Conservation (phyloP, 768 basidiomycete species). For the Naganishia vaughanmartiniae region DNA sequence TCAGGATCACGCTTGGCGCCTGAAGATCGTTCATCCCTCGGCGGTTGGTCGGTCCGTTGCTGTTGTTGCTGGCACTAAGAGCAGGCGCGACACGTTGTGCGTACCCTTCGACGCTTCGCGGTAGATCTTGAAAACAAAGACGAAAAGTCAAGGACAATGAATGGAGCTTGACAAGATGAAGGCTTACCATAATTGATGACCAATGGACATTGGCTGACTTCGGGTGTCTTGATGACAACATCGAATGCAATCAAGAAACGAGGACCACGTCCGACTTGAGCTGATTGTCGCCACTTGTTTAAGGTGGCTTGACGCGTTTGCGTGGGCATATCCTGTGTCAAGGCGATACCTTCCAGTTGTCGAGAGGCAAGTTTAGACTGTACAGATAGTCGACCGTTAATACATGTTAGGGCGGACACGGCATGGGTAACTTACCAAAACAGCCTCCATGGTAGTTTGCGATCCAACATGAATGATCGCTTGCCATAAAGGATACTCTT, state of each 20-base stretch:
- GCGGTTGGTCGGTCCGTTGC: slow-evolving; percentile 17
- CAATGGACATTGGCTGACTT: slow-evolving; percentile 83
- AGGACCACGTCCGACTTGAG: slow-evolving; percentile 38
- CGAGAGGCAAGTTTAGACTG: neutral
- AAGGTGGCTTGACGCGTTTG: slow-evolving; percentile 75
- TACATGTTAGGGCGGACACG: slow-evolving; percentile 80
- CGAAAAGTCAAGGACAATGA: slow-evolving; percentile 18
- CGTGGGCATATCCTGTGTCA: slow-evolving; percentile 93
- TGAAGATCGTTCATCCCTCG: neutral
- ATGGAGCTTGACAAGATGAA: neutral
- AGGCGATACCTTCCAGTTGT: slow-evolving; percentile 23
- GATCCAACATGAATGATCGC: slow-evolving; percentile 50
- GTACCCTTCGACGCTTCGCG: slow-evolving; percentile 79
- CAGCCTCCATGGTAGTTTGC: slow-evolving; percentile 48
- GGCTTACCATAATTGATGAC: slow-evolving; percentile 86
- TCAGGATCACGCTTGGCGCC: slow-evolving; percentile 73
- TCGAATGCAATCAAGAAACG: slow-evolving; percentile 82
- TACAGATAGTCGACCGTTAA: neutral
- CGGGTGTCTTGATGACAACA: slow-evolving; percentile 83
- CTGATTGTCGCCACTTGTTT: slow-evolving; percentile 63
- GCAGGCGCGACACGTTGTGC: slow-evolving; percentile 66
- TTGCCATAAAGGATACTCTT: slow-evolving; percentile 52
- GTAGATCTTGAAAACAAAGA: slow-evolving; percentile 53
- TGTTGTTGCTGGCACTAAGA: slow-evolving; percentile 36
- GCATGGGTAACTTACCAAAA: slow-evolving; percentile 70